Evolutionary conservation across 2,329 filamentous ascomycete species (phyloP), one percentile per base, ranked within the genome.

Genomic region (Colletotrichum acutatum): DNA sequence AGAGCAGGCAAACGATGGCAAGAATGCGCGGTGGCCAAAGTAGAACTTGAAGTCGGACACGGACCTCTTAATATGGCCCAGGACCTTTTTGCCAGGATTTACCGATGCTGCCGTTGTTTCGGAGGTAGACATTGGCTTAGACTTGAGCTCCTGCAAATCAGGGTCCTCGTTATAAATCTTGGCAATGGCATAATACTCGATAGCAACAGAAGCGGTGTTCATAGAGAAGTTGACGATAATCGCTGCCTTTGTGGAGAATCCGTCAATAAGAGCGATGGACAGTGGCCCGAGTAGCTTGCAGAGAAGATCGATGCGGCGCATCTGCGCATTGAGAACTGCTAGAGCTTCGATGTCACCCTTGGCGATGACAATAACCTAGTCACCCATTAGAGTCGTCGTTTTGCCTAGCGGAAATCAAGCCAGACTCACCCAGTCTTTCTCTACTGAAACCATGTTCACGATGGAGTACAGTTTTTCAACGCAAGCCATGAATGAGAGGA

Each of bases 381-480:
- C 12, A 2, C 49, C 1, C 26, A n/a, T 56, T 28, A 62, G 32
- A 26, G 5, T 9, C 2, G 3, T 42, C 1, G 4, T 8, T 1
- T 6, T 5, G 3, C 12, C 0, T 0, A 11, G 11, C 22, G 16
- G 12, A 4, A 9, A 4, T 7, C 5, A 5, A 9, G 8, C 4
- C 2, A 1, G 11, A 68, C 77, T 22, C 75, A 90, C 86, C 92
- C 93, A 94, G 76, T 95, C 93, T 77, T 90, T 85, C 79, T 95
- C 93, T 0, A 95, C 87, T 0, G 93, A 85, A 0, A 95, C 88
- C 0, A 89, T 85, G 78, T 94, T 95, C 79, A 90, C 86, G 6
- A 91, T 86, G 1, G 90, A 86, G 16, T 85, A 86, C 9, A 94
- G 80, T 79, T 95, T 95, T 81, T 95, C 93, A 1, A 92, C 77